phyloP scores from a whole-genome alignment of 148 eudicot genomes.

The Amaranthus cruentus region DNA sequence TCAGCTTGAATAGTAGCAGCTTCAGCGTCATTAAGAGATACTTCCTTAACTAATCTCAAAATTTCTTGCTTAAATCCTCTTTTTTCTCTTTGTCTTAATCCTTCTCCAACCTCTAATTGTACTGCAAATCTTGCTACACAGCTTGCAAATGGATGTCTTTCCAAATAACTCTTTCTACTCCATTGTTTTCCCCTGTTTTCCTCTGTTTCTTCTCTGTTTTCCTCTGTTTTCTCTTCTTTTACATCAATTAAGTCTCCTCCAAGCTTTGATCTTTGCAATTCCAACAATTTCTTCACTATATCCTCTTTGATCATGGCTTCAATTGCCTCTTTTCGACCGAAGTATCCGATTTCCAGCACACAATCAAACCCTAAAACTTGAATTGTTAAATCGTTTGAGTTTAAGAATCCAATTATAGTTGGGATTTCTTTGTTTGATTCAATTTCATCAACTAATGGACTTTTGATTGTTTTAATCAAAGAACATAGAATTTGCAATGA shows the following conservation, averaged over 20 bases:
- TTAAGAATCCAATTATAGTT: constrained; percentile 32
- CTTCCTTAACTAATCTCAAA: constrained; percentile 50
- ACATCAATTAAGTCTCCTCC: constrained; percentile 66
- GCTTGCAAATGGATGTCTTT: constrained; percentile 61
- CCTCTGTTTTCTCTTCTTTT: constrained; percentile 34
- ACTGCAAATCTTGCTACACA: constrained; percentile 80
- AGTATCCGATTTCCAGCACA: constrained; percentile 75
- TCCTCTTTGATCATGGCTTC: constrained; percentile 66
- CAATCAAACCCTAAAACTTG: constrained; percentile 44
- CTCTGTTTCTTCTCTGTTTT: constrained; percentile 17
- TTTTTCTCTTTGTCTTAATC: constrained; percentile 73
- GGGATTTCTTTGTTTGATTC: constrained; percentile 48
- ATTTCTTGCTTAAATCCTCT: constrained; percentile 67
- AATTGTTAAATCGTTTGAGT: constrained; percentile 25
- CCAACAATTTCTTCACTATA: constrained; percentile 49
- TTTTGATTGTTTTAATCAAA: constrained; percentile 59
- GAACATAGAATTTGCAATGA: constrained; percentile 46
- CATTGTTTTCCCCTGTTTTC: constrained; percentile 10
- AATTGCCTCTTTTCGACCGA: constrained; percentile 76
- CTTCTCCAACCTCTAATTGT: constrained; percentile 86
- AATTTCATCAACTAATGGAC: constrained; percentile 71
- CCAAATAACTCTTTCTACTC: constrained; percentile 37
- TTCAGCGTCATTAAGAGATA: constrained; percentile 59
- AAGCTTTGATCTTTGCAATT: constrained; percentile 59
- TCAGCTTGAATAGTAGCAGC: constrained; percentile 82